Conservation (phyloP, 352 stramenopile genomes). For the Pythium rhizo-oryzae region DNA sequence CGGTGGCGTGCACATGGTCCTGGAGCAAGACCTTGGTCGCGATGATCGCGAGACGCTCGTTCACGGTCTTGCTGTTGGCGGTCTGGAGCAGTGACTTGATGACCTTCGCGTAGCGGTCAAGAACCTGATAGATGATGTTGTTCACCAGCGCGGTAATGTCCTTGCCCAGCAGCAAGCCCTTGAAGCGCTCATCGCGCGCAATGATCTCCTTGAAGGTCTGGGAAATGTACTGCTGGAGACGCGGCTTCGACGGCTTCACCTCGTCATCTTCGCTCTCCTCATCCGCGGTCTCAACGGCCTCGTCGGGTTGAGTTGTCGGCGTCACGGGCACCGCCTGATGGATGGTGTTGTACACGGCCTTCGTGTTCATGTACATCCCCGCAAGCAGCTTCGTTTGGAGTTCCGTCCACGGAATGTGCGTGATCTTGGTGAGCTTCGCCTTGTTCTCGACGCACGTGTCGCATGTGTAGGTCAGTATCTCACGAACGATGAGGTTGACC, state of each 20-base stretch:
- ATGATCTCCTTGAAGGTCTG: constrained; percentile 8
- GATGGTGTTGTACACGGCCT: not conserved
- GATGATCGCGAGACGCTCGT: constrained; percentile 3
- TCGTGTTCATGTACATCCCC: constrained; percentile 10
- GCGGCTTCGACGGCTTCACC: not conserved
- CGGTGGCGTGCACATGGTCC: not conserved
- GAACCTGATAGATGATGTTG: constrained; percentile 6
- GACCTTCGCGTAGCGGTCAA: constrained; percentile 4
- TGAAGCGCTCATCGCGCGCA: constrained; percentile 5
- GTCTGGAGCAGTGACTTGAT: constrained; percentile 8
- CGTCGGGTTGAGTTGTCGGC: not conserved
- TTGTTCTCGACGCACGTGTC: not conserved
- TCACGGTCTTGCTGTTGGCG: constrained; percentile 3
- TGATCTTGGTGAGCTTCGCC: constrained; percentile 6
- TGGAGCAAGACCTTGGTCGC: constrained; percentile 3
- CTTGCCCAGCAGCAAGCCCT: constrained; percentile 8
- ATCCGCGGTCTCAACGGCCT: not conserved
- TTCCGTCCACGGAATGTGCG: constrained; percentile 1
- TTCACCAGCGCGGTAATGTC: not conserved
- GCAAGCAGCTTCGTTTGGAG: constrained; percentile 2
- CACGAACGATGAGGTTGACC: constrained; percentile 7
- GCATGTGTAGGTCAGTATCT: constrained; percentile 2
- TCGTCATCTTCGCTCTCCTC: not conserved
- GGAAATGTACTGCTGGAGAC: constrained; percentile 6
- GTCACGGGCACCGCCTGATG: not conserved